Percentiles rank a stretch among this genome's conserved stretches.
Conservation (phyloP, 116 monocot genomes). For the Thalassia testudinum region DNA sequence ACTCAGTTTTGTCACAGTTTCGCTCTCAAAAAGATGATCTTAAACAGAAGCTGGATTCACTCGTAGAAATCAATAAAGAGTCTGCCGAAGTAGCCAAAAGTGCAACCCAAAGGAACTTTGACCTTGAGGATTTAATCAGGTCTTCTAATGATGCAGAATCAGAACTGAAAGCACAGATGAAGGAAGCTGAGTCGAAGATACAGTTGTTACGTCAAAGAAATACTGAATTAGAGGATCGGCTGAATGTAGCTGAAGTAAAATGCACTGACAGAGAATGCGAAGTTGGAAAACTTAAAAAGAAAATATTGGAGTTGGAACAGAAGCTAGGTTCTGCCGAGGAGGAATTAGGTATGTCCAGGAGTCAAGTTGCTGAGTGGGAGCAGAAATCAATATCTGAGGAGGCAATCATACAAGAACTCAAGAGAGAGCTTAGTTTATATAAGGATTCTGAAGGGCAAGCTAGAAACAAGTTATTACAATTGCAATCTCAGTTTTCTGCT, state of each 20-base stretch:
- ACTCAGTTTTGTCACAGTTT: slow-evolving; percentile 25
- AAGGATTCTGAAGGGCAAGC: slow-evolving; percentile 47
- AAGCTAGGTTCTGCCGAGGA: slow-evolving; percentile 20
- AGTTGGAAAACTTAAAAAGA: slow-evolving; percentile 31
- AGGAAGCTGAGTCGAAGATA: slow-evolving; percentile 43
- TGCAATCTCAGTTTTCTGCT: slow-evolving; percentile 38
- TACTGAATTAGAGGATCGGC: slow-evolving; percentile 37
- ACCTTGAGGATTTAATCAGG: slow-evolving; percentile 43
- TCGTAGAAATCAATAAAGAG: slow-evolving; percentile 39
- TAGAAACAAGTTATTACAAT: slow-evolving; percentile 28
- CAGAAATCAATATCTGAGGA: slow-evolving; percentile 35
- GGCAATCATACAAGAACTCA: slow-evolving; percentile 27
- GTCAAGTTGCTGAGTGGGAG: slow-evolving; percentile 37
- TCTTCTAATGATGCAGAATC: slow-evolving; percentile 32
- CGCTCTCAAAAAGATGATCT: slow-evolving; percentile 39
- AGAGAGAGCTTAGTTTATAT: slow-evolving; percentile 28
- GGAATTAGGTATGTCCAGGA: slow-evolving; percentile 27
- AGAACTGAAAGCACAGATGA: slow-evolving; percentile 29
- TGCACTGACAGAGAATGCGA: slow-evolving; percentile 27
- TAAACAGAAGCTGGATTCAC: slow-evolving; percentile 33
- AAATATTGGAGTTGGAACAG: no score
- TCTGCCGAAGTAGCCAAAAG: slow-evolving; percentile 18
- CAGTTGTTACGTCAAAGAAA: slow-evolving; percentile 37
- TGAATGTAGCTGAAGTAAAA: slow-evolving; percentile 30
- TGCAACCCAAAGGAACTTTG: slow-evolving; percentile 29